Conservation (phyloP, 1,284 basidiomycete species). For the Ustilago trichophora region DNA sequence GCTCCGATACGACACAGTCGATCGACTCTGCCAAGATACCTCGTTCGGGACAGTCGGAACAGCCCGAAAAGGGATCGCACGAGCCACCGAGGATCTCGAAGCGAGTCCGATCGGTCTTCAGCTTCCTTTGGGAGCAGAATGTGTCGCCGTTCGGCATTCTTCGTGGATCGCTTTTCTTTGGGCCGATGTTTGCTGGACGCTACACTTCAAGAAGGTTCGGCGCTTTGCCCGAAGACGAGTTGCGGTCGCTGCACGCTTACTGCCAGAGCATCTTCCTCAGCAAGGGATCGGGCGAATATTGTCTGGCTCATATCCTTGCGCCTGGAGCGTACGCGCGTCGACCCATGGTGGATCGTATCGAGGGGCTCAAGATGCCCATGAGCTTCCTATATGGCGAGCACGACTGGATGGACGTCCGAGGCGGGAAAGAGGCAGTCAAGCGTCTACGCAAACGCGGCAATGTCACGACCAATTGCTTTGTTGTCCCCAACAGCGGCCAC, state of each 20-base stretch:
- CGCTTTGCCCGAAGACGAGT: constrained; percentile 81
- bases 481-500: constrained; percentile 61
- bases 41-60: constrained; percentile 28
- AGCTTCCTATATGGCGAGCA: constrained; percentile 61
- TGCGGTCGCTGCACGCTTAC: constrained; percentile 87
- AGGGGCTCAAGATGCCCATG: constrained; percentile 56
- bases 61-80: constrained; percentile 25
- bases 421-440: constrained; percentile 49
- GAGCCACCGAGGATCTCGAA: constrained; percentile 39
- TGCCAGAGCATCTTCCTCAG: constrained; percentile 80
- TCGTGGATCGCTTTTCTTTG: constrained; percentile 73
- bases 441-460: constrained; percentile 49
- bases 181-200: constrained; percentile 66
- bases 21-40: constrained; percentile 32
- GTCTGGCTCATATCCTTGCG: constrained; percentile 67
- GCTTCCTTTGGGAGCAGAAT: constrained; percentile 83
- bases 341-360: constrained; percentile 59
- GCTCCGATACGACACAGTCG: constrained; percentile 17
- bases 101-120: constrained; percentile 69
- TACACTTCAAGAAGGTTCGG: constrained; percentile 87
- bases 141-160: constrained; percentile 71
- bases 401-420: constrained; percentile 65
- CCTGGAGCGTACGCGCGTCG: constrained; percentile 60
- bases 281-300: constrained; percentile 91
- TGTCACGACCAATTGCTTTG: constrained; percentile 33